Conservation (phyloP, 345 rosid genomes). For the Iberis pinnata region DNA sequence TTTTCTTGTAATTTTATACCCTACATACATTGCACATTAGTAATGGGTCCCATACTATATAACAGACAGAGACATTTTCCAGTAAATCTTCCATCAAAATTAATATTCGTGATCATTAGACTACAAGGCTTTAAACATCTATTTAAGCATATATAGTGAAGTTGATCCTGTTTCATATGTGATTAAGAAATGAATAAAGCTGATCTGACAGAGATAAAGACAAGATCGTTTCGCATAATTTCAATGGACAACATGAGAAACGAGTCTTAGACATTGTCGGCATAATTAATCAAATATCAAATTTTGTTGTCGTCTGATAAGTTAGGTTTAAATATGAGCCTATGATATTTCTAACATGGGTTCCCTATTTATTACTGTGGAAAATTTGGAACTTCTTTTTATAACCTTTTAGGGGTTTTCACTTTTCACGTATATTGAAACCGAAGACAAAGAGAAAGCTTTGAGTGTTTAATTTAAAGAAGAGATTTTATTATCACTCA, state of each 20-base stretch:
- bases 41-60: constrained; percentile 22
- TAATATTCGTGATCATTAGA: constrained; percentile 10
- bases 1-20: constrained; percentile 22
- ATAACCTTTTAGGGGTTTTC: too few relatives aligned
- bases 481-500: too few relatives aligned
- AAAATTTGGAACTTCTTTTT: too few relatives aligned
- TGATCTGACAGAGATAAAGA: neutral
- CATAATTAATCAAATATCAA: too few relatives aligned
- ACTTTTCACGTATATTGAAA: too few relatives aligned
- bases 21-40: neutral
- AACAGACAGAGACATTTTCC: constrained; percentile 20
- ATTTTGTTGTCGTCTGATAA: too few relatives aligned
- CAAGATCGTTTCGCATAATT: neutral
- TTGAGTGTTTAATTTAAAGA: too few relatives aligned
- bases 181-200: neutral
- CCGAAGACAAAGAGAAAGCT: too few relatives aligned
- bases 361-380: neutral
- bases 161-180: neutral
- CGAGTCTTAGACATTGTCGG: constrained; percentile 6
- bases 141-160: neutral
- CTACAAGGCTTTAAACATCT: neutral
- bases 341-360: neutral
- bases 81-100: neutral
- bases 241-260: neutral
- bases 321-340: constrained; percentile 6